A percentile compares a stretch with the other conserved stretches of the same genome.
Conservation (phyloP, 2,329 filamentous ascomycete species). For the Magnaporthiopsis poae region DNA sequence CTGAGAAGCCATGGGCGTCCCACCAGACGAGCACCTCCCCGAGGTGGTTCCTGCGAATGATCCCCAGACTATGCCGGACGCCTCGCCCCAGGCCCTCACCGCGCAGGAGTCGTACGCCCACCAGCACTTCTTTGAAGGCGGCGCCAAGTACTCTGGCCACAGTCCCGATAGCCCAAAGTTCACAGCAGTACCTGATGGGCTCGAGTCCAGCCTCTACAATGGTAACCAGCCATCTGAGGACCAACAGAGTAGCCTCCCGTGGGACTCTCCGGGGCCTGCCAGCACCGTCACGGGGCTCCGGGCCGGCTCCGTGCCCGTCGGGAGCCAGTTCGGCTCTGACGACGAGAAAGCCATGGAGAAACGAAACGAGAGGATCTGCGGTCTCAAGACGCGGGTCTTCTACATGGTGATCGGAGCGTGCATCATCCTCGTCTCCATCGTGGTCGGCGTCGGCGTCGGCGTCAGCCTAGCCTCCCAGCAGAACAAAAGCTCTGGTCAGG, state of each 20-base stretch:
- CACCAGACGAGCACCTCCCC: conserved; percentile 16
- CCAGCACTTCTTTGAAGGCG: conserved; percentile 13
- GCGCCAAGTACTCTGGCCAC: conserved; percentile 14
- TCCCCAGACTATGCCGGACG: conserved; percentile 18
- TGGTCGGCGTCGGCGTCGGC: conserved; percentile 17
- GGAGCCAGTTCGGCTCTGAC: conserved; percentile 7
- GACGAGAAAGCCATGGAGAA: background rate
- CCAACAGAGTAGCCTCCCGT: conserved; percentile 9
- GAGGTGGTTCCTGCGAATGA: conserved; percentile 14
- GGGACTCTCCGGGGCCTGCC: conserved; percentile 8
- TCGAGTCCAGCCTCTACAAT: conserved; percentile 8
- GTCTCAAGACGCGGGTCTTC: conserved; percentile 15
- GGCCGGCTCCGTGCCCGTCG: background rate
- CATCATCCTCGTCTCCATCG: conserved; percentile 17
- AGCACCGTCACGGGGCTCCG: background rate
- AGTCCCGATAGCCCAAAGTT: conserved; percentile 7
- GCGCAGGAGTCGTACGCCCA: conserved; percentile 7
- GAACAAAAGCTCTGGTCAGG: background rate
- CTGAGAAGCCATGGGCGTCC: background rate
- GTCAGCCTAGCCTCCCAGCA: background rate
- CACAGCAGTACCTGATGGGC: conserved; percentile 10
- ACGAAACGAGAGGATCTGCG: conserved; percentile 14
- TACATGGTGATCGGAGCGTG: conserved; percentile 14
- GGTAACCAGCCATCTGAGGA: background rate
- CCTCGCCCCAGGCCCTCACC: conserved; percentile 13